Evolutionary conservation across 2,329 filamentous ascomycete species (phyloP).

Genomic region (Dothidotthia symphoricarpi): DNA sequence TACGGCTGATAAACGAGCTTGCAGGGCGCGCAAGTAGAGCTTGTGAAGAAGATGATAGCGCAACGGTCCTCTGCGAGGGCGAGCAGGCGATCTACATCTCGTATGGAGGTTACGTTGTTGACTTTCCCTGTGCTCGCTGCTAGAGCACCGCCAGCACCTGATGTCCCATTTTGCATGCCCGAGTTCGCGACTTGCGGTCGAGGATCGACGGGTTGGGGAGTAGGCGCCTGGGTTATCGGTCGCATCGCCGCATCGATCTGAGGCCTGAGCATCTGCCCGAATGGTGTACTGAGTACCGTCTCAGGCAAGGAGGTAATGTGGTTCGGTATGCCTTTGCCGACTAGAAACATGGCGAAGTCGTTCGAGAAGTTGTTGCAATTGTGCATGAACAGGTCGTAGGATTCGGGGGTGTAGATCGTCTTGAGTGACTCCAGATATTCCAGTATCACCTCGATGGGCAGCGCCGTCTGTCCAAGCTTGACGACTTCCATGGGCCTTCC

Average conservation of each 20-base stretch:
- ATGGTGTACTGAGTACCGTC: conserved; percentile 79
- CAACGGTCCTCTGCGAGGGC: conserved; percentile 62
- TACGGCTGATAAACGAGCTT: conserved; percentile 79
- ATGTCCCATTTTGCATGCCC: conserved; percentile 10
- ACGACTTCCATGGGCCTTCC: conserved; percentile 77
- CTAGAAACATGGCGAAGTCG: conserved; percentile 82
- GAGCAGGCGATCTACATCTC: conserved; percentile 62
- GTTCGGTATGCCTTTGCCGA: conserved; percentile 83
- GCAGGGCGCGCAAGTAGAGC: conserved; percentile 80
- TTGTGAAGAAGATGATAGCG: conserved; percentile 89
- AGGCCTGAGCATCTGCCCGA: conserved; percentile 83
- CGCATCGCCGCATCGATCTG: conserved; percentile 67
- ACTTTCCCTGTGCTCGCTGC: conserved; percentile 51
- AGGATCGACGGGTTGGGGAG: conserved; percentile 31
- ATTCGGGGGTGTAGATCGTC: conserved; percentile 78
- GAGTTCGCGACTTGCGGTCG: conserved; percentile 11
- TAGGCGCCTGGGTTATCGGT: conserved; percentile 60
- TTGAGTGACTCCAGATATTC: conserved; percentile 86
- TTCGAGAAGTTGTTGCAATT: conserved; percentile 99
- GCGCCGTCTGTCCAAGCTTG: conserved; percentile 70
- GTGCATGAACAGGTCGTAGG: conserved; percentile 79
- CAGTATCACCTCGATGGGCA: conserved; percentile 77
- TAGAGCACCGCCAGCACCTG: conserved; percentile 12
- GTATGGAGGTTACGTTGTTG: conserved; percentile 58
- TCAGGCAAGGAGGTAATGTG: conserved; percentile 84